Base-by-base conservation (phyloP, 768 basidiomycete genomes). In the Pleurotus platypus region DNA sequence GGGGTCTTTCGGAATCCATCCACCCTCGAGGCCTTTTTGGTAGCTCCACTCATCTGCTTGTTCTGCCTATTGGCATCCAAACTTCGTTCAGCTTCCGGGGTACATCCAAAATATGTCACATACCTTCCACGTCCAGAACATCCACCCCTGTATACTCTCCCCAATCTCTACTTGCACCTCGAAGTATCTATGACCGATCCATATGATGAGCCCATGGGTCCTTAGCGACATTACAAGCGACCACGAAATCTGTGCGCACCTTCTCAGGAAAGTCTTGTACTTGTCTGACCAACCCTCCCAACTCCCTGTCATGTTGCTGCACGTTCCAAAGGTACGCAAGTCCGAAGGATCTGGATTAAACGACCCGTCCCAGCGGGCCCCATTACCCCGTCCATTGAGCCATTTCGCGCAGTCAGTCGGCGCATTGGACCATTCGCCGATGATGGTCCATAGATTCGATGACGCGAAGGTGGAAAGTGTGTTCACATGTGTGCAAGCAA, bases 41-140 rank as follows among this genome's bases (percentile, higher is more conserved):
- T 91, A 91, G 63, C 85, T 87, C 87, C 85, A 89, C 60, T 89
- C 85, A 66, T 88, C 85, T 12, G 83, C 84, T 60, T 78, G 80
- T 69, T 90, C 88, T 4, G 82, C 75, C 81, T 85, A 55, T 12
- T 11, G 9, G 38, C 37, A 22, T 7, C 40, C n/a, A 4, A 27
- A 20, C n/a, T 37, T 60, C 5, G 59, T 54, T 45, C 6, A 54
- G 9, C 7, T n/a, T 38, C 16, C 26, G 7, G 7, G 18, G 16
- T 8, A 2, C 2, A 15, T 15, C 35, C 20, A n/a, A 16, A 20
- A 12, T 43, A 42, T 27, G 20, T 30, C 42, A 61, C 78, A 22
- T 48, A 83, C 86, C 79, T 89, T 90, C 89, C 89, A 90, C 5
- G 88, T 83, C 87, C 87, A 89, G 61, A 78, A 88, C 3, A 87